Evolutionary conservation across 208 protist genomes (phyloP).

Genomic region (Spongospora subterranea): DNA sequence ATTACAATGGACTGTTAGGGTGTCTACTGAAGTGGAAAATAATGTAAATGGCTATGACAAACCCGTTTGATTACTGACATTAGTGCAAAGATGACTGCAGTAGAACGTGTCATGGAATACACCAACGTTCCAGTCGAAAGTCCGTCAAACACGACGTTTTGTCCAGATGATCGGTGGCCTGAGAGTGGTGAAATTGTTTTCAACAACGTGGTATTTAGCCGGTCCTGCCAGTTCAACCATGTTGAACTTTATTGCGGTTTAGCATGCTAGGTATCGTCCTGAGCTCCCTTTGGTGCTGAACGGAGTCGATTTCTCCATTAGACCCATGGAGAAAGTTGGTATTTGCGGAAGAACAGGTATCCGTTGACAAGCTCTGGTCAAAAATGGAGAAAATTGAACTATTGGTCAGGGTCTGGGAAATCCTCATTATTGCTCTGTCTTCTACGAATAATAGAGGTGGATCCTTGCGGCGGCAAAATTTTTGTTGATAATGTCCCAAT

Average conservation of each 20-base stretch:
- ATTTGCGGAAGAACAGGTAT: slow-evolving; percentile 68
- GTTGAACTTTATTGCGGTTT: not conserved
- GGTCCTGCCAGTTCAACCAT: not conserved
- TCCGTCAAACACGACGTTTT: not conserved
- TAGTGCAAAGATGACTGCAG: slow-evolving; percentile 43
- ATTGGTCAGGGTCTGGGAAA: slow-evolving; percentile 47
- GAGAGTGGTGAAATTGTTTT: slow-evolving; percentile 11
- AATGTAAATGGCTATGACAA: not conserved
- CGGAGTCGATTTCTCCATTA: not conserved
- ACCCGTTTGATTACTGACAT: not conserved
- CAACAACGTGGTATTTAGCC: not conserved
- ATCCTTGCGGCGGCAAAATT: slow-evolving; percentile 57
- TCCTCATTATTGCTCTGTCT: slow-evolving; percentile 27
- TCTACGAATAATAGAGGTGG: slow-evolving; percentile 56
- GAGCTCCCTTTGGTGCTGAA: slow-evolving; percentile 55
- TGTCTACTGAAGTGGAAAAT: slow-evolving; percentile 49
- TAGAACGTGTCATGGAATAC: slow-evolving; percentile 53
- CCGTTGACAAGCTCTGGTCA: not conserved
- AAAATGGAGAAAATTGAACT: not conserved
- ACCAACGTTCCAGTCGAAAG: not conserved
- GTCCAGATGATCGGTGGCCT: slow-evolving; percentile 19
- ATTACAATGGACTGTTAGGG: slow-evolving; percentile 45
- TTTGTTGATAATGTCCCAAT: slow-evolving; percentile 88
- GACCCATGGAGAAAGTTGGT: slow-evolving; percentile 67
- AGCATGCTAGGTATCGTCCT: slow-evolving; percentile 41